Evolutionary conservation across 1,139 yeast genomes (phyloP), one percentile per base, ranked within the genome.

Genomic region (Debaryomyces udenii): DNA sequence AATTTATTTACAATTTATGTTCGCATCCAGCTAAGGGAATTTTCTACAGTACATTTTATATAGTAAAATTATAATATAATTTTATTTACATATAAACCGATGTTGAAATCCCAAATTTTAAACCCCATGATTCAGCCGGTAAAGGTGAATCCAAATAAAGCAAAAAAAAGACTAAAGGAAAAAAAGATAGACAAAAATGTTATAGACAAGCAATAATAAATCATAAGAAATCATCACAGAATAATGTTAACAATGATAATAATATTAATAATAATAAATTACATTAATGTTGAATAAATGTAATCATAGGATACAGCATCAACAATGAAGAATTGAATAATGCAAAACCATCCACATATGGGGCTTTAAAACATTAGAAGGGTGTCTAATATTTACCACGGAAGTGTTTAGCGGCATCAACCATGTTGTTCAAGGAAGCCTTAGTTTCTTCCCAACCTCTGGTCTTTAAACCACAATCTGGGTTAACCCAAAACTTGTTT

Each of bases 391-490:
- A 52, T 64, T 70, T 63, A 51, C 66, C 90, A 77, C 98, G 90
- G 93, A 78, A 90, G 75, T 80, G 80, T 81, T 91, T 90, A 66
- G 99, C 98, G 66, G 99, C 98, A 58, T 86, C 91, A 69, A 93
- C 99, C 99, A 93, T 93, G 78, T 93, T 88, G 69, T 94, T 86
- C 75, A 93, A 86, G 52, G 91, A 84, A 61, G 81, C 84, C 61
- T 62, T 76, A 61, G 89, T 86, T 80, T 88, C 96, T 55, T 85
- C 85, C 96, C 96, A 87, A 57, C 91, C 93, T 81, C 96, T 86
- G 68, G 96, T 88, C 86, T 91, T 91, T 74, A 91, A 83, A 83
- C 99, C 99, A 85, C 99, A 93, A 80, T 93, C 99, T 65, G 99
- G 99, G 94, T 93, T 93, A 66, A 93, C 94, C 98, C 98, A 93